These are phyloP conservation scores for Sophora flavescens DNA, from an alignment of 306 rosid species.

Conservation along the genomic window DNA sequence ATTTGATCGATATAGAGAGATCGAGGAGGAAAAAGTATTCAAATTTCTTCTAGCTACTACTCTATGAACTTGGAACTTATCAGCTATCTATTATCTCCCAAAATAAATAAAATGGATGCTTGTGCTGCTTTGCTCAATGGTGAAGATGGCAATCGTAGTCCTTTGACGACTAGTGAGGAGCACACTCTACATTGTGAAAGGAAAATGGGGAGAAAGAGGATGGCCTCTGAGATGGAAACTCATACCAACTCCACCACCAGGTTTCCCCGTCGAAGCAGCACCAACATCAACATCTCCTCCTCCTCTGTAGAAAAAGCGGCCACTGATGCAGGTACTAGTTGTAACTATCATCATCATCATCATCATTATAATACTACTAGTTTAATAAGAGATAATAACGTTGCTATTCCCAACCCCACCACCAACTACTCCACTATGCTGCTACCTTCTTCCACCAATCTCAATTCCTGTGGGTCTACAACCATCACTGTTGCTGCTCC, in stretches of 20 bases:
- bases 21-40: slow-evolving; percentile 14
- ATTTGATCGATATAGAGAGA: background rate
- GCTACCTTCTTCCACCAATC: slow-evolving; percentile 54
- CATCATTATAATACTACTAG: slow-evolving; percentile 6
- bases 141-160: slow-evolving; percentile 48
- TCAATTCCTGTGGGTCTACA: slow-evolving; percentile 38
- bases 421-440: slow-evolving; percentile 89
- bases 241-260: slow-evolving; percentile 54
- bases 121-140: slow-evolving; percentile 62
- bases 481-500: slow-evolving; percentile 34
- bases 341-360: slow-evolving; percentile 36
- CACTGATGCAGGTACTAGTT: slow-evolving; percentile 54
- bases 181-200: slow-evolving; percentile 36
- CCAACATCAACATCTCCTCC: slow-evolving; percentile 31
- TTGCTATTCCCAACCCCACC: slow-evolving; percentile 49
- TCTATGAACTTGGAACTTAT: background rate
- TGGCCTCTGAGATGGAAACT: slow-evolving; percentile 90
- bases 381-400: slow-evolving; percentile 58
- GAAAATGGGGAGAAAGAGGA: slow-evolving; percentile 81
- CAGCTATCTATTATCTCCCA: background rate
- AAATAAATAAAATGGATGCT: slow-evolving; percentile 73
- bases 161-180: slow-evolving; percentile 47
- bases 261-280: slow-evolving; percentile 60
- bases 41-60: background rate
- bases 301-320: slow-evolving; percentile 23